Conservation (phyloP, 2,329 filamentous ascomycete species). For the Cylindrodendrum hubeiense region DNA sequence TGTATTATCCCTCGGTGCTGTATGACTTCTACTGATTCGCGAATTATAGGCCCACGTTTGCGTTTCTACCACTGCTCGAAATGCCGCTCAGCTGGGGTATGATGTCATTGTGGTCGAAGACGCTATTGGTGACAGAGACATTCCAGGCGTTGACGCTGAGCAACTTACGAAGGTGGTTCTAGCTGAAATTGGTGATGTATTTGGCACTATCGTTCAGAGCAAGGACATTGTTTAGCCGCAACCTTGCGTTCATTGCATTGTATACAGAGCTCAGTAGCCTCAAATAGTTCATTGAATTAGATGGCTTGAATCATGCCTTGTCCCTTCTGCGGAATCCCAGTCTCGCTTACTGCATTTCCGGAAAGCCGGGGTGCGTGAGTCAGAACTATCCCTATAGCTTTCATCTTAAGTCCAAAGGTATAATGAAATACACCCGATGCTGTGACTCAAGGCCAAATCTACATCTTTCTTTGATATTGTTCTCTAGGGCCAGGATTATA, state of each 20-base stretch:
- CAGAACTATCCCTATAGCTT: too few species aligned
- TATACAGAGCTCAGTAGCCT: too few species aligned
- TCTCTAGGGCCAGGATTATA: too few species aligned
- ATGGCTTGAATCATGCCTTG: too few species aligned
- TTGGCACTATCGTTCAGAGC: constrained; percentile 68
- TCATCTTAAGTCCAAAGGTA: too few species aligned
- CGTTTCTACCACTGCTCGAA: constrained; percentile 73
- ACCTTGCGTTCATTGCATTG: not conserved
- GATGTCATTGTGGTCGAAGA: constrained; percentile 73
- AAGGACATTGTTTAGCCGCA: constrained; percentile 40
- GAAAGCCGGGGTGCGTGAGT: too few species aligned
- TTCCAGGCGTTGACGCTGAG: constrained; percentile 70
- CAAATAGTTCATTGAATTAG: too few species aligned
- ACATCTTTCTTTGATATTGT: too few species aligned
- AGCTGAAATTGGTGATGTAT: constrained; percentile 72
- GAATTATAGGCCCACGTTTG: constrained; percentile 68
- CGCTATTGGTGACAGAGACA: constrained; percentile 74
- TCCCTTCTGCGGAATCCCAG: too few species aligned
- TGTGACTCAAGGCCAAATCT: too few species aligned
- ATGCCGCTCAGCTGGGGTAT: constrained; percentile 71
- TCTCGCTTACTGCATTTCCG: too few species aligned
- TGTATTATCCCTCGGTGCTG: not conserved
- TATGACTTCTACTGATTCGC: not conserved
- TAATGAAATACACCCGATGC: too few species aligned
- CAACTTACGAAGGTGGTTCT: constrained; percentile 65